Base-by-base conservation (phyloP, 352 stramenopile species). In the Globisporangium echinulatum region DNA sequence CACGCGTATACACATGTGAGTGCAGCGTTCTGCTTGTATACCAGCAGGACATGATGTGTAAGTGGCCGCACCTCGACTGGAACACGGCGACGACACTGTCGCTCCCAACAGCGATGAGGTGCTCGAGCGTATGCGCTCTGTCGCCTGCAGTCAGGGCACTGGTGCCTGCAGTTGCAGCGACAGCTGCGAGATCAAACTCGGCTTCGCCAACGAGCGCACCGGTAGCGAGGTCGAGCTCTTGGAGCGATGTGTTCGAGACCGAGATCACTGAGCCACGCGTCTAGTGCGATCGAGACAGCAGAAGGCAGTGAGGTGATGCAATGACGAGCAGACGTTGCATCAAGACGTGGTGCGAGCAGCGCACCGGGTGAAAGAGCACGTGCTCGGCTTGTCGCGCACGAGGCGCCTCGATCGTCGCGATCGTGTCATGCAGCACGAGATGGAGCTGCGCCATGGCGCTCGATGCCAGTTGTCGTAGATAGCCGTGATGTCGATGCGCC, bases 171-270 rank as follows among this genome's bases (percentile, higher is more conserved):
- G 42, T 17, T 17, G 40, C 39, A 36, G 47, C 56, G 51, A 70
- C 48, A 14, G 70, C 44, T 14, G 78, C 50, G 59, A 88, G 69
- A 59, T 94, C 84, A 56, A 92, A 92, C 36, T 70, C 64, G 49
- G 80, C 79, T 46, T 90, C 74, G 25, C 77, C 74, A 6, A 88
- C 61, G 5, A 85, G 50, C 3, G 76, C 73, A 43, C 82, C 82
- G 17, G 75, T 80, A 2, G 64, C 59, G 5, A 76, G 61, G 39
- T 94, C 79, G 37, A 92, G 55, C 57, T 94, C 84, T 52, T 88
- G 75, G 42, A 92, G 55, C 15, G 69, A 77, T 19, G 78, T 68
- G 37, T 58, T 69, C 43, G 82, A 82, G 62, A 94, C 60, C 5
- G 68, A 83, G 8, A 94, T 67, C 7, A 85, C 52, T 48, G 70